A percentile compares a stretch with the other conserved stretches of the same genome.
These are phyloP conservation scores for Eimeria falciformis DNA, from an alignment of 169 alveolate species.

Conservation along the genomic window DNA sequence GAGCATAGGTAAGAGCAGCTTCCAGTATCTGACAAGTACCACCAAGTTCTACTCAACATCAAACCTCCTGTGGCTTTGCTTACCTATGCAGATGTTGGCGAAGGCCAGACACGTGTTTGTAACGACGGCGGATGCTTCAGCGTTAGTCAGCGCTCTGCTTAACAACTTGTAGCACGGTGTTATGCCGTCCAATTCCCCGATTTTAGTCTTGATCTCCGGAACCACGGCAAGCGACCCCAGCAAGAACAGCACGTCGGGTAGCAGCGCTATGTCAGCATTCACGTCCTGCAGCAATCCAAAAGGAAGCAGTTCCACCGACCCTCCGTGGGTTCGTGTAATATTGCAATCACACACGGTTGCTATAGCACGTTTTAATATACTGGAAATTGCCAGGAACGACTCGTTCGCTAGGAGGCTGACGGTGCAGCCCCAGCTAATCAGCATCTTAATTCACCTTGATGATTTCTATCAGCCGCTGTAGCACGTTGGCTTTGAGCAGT, in stretches of 20 bases:
- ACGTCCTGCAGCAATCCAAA: slow-evolving; percentile 71
- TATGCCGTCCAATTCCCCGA: slow-evolving; percentile 76
- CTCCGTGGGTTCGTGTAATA: too few relatives aligned
- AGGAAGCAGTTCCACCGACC: too few relatives aligned
- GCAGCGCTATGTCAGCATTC: slow-evolving; percentile 76
- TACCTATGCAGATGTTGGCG: slow-evolving; percentile 92
- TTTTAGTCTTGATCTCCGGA: slow-evolving; percentile 77
- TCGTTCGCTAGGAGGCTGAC: too few relatives aligned
- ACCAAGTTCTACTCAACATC: too few relatives aligned
- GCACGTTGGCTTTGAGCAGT: slow-evolving; percentile 74
- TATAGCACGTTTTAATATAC: too few relatives aligned
- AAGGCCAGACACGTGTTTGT: slow-evolving; percentile 93
- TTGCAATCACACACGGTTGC: too few relatives aligned
- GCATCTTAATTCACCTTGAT: slow-evolving; percentile 37
- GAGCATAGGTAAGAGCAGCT: too few relatives aligned
- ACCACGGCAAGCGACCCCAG: slow-evolving; percentile 76
- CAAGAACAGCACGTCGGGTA: slow-evolving; percentile 77
- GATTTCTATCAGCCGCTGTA: slow-evolving; percentile 75
- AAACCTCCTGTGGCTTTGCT: too few relatives aligned
- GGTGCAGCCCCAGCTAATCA: too few relatives aligned
- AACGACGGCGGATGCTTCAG: slow-evolving; percentile 78
- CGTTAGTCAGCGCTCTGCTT: slow-evolving; percentile 55
- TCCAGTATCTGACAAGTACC: too few relatives aligned
- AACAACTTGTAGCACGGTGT: slow-evolving; percentile 72
- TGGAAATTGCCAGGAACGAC: too few relatives aligned